Evolutionary conservation across 2,329 filamentous ascomycete genomes (phyloP).

Genomic region (Monosporascus sp.): DNA sequence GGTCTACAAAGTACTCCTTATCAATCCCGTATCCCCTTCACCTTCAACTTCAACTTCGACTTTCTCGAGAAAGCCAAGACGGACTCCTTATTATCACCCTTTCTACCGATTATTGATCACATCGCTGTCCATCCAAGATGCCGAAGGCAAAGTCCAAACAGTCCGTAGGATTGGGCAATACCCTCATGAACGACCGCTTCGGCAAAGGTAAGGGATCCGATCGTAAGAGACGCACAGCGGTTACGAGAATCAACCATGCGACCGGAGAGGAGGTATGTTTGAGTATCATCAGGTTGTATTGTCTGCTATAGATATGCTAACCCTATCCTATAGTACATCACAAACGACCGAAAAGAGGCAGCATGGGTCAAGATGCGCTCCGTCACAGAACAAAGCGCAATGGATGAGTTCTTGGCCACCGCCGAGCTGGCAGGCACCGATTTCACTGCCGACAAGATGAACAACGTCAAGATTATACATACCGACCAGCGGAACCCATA

Average conservation of each 20-base stretch:
- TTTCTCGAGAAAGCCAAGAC: too few species aligned
- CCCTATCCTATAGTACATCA: constrained; percentile 61
- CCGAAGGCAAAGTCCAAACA: constrained; percentile 85
- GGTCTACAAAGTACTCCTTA: neutral
- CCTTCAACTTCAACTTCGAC: too few species aligned
- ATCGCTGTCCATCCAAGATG: constrained; percentile 37
- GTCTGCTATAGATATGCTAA: neutral
- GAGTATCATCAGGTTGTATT: neutral
- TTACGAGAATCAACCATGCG: constrained; percentile 66
- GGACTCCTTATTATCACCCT: too few species aligned
- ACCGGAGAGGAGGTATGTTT: constrained; percentile 66
- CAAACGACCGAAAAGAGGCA: constrained; percentile 84
- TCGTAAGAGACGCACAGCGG: constrained; percentile 62
- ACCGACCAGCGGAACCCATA: constrained; percentile 95
- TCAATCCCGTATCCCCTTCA: too few species aligned
- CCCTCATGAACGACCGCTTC: constrained; percentile 98
- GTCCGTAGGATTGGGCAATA: constrained; percentile 88
- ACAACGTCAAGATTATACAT: constrained; percentile 98
- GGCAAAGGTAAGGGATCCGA: constrained; percentile 84
- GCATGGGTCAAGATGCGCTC: constrained; percentile 99
- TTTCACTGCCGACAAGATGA: constrained; percentile 98
- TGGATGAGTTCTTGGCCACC: constrained; percentile 94
- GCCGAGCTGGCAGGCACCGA: constrained; percentile 97
- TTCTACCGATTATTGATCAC: neutral
- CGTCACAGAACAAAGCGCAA: constrained; percentile 91